A percentile compares a stretch with the other conserved stretches of the same genome.
Conservation (phyloP, 2,329 filamentous ascomycete genomes). For the Fusarium sp. region DNA sequence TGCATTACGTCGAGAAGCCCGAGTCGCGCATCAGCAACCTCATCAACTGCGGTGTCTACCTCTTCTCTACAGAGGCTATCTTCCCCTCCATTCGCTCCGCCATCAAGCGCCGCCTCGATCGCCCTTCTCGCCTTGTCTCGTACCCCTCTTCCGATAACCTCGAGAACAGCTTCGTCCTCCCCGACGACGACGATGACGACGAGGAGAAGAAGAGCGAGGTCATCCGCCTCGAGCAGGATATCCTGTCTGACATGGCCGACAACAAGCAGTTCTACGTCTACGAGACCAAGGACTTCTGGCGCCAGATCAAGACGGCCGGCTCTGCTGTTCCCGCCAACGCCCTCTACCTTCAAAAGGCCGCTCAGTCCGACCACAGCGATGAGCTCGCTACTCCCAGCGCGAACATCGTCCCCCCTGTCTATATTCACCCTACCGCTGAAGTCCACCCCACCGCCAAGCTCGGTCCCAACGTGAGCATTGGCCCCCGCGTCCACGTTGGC, state of each 20-base stretch:
- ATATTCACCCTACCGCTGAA: slow-evolving; percentile 91
- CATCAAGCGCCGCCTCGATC: slow-evolving; percentile 95
- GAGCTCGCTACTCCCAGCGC: slow-evolving; percentile 88
- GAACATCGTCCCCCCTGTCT: slow-evolving; percentile 92
- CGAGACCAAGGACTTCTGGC: slow-evolving; percentile 99
- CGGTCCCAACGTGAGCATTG: slow-evolving; percentile 96
- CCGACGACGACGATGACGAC: slow-evolving; percentile 73
- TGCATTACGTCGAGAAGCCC: slow-evolving; percentile 99
- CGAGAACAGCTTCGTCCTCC: slow-evolving; percentile 72
- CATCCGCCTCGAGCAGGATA: slow-evolving; percentile 96
- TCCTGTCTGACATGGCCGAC: slow-evolving; percentile 94
- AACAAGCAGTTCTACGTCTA: slow-evolving; percentile 98
- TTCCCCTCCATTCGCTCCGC: slow-evolving; percentile 95
- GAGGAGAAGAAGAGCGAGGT: slow-evolving; percentile 87
- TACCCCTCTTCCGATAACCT: slow-evolving; percentile 97
- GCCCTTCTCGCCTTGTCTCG: slow-evolving; percentile 85
- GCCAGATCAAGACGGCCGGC: slow-evolving; percentile 99
- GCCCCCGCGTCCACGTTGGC: slow-evolving; percentile 87
- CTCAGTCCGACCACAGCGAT: slow-evolving; percentile 77
- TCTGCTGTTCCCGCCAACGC: slow-evolving; percentile 97
- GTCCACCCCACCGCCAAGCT: slow-evolving; percentile 97
- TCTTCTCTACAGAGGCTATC: slow-evolving; percentile 95
- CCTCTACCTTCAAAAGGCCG: slow-evolving; percentile 94
- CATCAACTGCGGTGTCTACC: slow-evolving; percentile 99
- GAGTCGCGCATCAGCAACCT: slow-evolving; percentile 98